Evolutionary conservation across 768 basidiomycete genomes (phyloP).

Genomic region (Suillus tomentosus): DNA sequence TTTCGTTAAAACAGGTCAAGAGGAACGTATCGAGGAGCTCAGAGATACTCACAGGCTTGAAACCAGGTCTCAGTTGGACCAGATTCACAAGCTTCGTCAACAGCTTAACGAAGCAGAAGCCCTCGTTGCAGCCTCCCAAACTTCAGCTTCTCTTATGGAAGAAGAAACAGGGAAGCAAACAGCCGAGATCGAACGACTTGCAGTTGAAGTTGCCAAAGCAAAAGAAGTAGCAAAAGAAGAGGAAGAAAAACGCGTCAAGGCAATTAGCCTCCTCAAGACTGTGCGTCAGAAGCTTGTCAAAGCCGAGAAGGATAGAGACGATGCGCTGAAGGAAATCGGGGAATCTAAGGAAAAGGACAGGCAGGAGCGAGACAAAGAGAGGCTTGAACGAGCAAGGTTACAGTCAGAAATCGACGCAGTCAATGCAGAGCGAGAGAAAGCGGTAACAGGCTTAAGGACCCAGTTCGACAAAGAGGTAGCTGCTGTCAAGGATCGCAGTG

Average conservation of each 20-base stretch:
- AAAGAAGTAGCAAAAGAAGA: conserved; percentile 81
- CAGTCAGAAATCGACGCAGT: conserved; percentile 64
- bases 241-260: conserved; percentile 96
- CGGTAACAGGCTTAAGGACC: conserved; percentile 55
- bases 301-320: conserved; percentile 92
- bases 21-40: conserved; percentile 80
- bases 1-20: conserved; percentile 60
- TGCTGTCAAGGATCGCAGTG: conserved; percentile 61
- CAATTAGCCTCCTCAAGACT: conserved; percentile 89
- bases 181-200: conserved; percentile 58
- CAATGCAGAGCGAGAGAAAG: conserved; percentile 64
- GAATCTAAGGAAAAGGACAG: conserved; percentile 54
- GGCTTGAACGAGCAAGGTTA: conserved; percentile 52
- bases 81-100: conserved; percentile 67
- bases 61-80: conserved; percentile 72
- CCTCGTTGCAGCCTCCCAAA: conserved; percentile 60
- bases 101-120: conserved; percentile 75
- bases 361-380: conserved; percentile 45
- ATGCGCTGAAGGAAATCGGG: conserved; percentile 60
- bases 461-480: conserved; percentile 76
- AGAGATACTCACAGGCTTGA: conserved; percentile 83
- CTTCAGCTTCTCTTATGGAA: conserved; percentile 47
- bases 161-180: conserved; percentile 52
- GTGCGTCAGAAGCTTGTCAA: conserved; percentile 97
- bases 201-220: conserved; percentile 60